Percentiles rank a stretch among this genome's conserved stretches.
These are phyloP conservation scores for Entoloma clypeatum DNA, from an alignment of 1,284 basidiomycete species.

Conservation along the genomic window DNA sequence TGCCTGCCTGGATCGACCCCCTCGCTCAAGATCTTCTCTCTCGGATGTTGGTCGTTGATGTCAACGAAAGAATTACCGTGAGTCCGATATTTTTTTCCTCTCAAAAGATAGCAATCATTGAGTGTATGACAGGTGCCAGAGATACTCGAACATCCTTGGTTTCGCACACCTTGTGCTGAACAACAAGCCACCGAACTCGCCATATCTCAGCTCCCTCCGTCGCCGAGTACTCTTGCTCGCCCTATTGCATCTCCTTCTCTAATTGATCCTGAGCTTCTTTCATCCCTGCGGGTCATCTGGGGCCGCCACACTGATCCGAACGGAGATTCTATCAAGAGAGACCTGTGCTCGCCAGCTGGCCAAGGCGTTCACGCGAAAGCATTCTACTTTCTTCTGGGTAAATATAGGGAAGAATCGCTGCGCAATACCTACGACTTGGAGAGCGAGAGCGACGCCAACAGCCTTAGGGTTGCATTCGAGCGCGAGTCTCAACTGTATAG, in stretches of 20 bases:
- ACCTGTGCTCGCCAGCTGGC: constrained; percentile 61
- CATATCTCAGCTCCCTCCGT: constrained; percentile 61
- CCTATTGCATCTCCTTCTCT: constrained; percentile 67
- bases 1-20: constrained; percentile 72
- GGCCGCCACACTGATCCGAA: constrained; percentile 58
- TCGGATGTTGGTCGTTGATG: constrained; percentile 91
- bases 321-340: constrained; percentile 53
- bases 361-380: constrained; percentile 84
- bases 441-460: constrained; percentile 15
- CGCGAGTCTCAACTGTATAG: constrained; percentile 31
- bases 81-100: constrained; percentile 24
- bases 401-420: constrained; percentile 75
- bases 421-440: constrained; percentile 46
- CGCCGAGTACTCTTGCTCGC: constrained; percentile 55
- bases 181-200: constrained; percentile 14
- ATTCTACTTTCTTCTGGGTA: constrained; percentile 84
- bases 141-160: constrained; percentile 87
- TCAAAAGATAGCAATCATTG: constrained; percentile 7
- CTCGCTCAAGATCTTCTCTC: constrained; percentile 73
- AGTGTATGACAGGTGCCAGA: constrained; percentile 67
- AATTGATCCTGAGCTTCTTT: constrained; percentile 85
- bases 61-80: constrained; percentile 81
- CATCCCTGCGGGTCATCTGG: constrained; percentile 88
- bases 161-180: constrained; percentile 31
- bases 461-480: constrained; percentile 31